Percentiles rank a stretch among this genome's conserved stretches.
Evolutionary conservation across 768 basidiomycete species (phyloP).

Genomic region (Suillus paluster): DNA sequence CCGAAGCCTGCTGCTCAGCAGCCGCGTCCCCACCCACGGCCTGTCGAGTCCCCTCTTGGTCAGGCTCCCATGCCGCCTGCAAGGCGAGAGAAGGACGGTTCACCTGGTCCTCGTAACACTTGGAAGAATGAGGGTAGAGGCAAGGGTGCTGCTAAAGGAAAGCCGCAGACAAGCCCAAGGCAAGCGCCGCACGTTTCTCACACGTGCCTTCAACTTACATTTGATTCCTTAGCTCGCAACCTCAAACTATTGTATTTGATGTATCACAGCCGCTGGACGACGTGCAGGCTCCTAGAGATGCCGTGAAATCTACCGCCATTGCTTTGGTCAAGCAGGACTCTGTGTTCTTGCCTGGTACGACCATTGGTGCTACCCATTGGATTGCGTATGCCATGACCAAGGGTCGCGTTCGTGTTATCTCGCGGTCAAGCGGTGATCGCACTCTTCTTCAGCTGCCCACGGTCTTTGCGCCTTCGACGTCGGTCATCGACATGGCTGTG

Average conservation of each 20-base stretch:
- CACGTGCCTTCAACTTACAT: neutral
- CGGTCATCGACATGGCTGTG: conserved; percentile 86
- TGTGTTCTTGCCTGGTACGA: conserved; percentile 82
- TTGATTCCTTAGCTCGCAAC: conserved; percentile 50
- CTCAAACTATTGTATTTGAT: conserved; percentile 76
- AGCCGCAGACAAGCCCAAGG: conserved; percentile 62
- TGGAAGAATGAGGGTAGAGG: conserved; percentile 42
- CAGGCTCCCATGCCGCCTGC: conserved; percentile 39
- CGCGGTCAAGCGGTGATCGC: conserved; percentile 85
- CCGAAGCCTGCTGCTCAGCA: conserved; percentile 61
- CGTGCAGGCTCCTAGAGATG: conserved; percentile 74
- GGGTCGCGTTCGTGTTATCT: conserved; percentile 89
- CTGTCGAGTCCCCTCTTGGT: conserved; percentile 54
- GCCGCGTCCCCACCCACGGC: conserved; percentile 49
- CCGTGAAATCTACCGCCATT: conserved; percentile 88
- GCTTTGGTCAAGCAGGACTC: conserved; percentile 87
- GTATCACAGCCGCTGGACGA: conserved; percentile 74
- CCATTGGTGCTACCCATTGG: conserved; percentile 91
- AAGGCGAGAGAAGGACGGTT: conserved; percentile 71
- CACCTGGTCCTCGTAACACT: conserved; percentile 62
- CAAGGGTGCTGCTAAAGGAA: conserved; percentile 44
- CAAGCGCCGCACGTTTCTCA: conserved; percentile 31
- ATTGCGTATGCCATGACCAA: conserved; percentile 93
- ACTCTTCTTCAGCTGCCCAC: conserved; percentile 78
- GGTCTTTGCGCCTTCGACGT: conserved; percentile 62